Base-by-base conservation (phyloP, 2,329 filamentous ascomycete species). In the Cytospora piceicola region DNA sequence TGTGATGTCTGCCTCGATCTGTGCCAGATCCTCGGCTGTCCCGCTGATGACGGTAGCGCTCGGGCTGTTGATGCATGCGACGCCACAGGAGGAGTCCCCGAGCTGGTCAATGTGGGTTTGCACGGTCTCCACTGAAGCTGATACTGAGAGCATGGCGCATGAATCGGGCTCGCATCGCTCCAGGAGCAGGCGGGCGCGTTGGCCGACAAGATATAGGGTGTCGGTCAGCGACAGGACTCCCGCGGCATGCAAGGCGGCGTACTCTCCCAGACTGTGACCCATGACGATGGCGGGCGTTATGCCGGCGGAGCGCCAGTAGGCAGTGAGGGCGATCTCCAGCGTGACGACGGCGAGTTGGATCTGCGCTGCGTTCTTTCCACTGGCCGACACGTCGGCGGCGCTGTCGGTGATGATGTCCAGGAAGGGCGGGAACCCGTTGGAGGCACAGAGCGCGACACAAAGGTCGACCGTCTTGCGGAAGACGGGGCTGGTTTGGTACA, bases 221-320 rank as follows among this genome's bases (percentile, higher is more conserved):
- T 88, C 86, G 64, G 80, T 78, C 27, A 81, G 81, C 15, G 85
- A 86, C 55, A 88, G 78, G 53, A 88, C 84, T 62, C 85, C 86
- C 64, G 85, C 83, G 56, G 85, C 80, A 69, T 85, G 80, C 2
- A 88, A 79, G 51, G 90, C 90, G 46, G 90, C 89, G 71, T 92
- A 92, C 75, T 93, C 90, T 61, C 90, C 90, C 32, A 93, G 78
- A 70, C 88, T 91, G 75, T 87, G 85, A 22, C 85, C 85, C 17
- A 87, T 74, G 1, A 88, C 85, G 7, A 79, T 84, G 20, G 83
- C 80, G n/a, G 58, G 58, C 4, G 20, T 32, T 6, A 61, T n/a
- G 2, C 58, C 46, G 3, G 14, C 27, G 11, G 58, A 61, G 2
- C 7, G 3, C 58, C 58, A 61, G 3, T 39, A 11, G 4, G 14